These are phyloP conservation scores for Guyanaporus albipodus DNA, from an alignment of 768 basidiomycete genomes.

Conservation along the genomic window DNA sequence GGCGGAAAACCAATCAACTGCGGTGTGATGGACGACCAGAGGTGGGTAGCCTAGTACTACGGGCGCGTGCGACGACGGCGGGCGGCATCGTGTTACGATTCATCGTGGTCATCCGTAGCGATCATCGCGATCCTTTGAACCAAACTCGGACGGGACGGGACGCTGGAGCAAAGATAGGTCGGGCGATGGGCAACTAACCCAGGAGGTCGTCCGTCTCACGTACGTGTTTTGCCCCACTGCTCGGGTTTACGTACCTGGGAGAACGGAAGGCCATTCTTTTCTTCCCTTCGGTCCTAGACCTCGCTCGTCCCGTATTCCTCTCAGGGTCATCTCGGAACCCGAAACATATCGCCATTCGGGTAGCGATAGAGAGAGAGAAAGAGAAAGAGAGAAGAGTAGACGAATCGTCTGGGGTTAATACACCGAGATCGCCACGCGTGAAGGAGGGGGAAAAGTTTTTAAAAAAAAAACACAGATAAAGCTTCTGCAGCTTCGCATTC, in stretches of 20 bases:
- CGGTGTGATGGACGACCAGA: too few relatives aligned
- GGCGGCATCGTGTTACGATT: too few relatives aligned
- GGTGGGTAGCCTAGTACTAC: too few relatives aligned
- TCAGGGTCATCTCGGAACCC: background rate
- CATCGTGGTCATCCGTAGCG: conserved; percentile 8
- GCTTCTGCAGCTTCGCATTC: conserved; percentile 10
- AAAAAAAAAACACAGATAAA: background rate
- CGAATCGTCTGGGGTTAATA: conserved; percentile 5
- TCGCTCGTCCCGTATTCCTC: background rate
- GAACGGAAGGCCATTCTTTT: conserved; percentile 9
- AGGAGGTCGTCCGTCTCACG: conserved; percentile 6
- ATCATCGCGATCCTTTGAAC: conserved; percentile 1
- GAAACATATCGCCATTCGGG: background rate
- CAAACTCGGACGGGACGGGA: background rate
- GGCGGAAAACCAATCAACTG: too few relatives aligned
- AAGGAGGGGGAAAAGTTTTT: background rate
- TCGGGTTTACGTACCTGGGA: conserved; percentile 14
- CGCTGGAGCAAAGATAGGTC: conserved; percentile 6
- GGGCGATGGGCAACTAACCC: background rate
- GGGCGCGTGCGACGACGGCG: too few relatives aligned
- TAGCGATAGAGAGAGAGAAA: too few relatives aligned
- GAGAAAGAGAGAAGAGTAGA: too few relatives aligned
- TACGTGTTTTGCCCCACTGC: conserved; percentile 11
- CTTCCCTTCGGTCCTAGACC: conserved; percentile 2
- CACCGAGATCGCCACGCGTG: conserved; percentile 15